A percentile compares a stretch with the other conserved stretches of the same genome.
Evolutionary conservation across 2,329 filamentous ascomycete genomes (phyloP).

Genomic region (Colletotrichum sp.): DNA sequence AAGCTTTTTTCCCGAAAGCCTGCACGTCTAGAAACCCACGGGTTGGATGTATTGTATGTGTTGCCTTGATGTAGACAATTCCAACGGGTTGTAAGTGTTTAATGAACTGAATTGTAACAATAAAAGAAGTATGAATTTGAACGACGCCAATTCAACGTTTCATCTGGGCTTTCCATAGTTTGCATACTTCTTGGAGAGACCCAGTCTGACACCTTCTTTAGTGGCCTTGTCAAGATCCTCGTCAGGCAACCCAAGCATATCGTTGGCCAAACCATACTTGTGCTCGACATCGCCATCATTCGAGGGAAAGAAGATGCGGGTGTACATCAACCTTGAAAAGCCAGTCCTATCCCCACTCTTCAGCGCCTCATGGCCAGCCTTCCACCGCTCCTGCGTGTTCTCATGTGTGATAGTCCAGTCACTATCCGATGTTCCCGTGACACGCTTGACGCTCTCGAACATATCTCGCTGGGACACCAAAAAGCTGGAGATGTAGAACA

Average conservation of each 20-base stretch:
- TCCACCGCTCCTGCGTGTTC: slow-evolving; percentile 49
- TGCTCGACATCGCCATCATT: slow-evolving; percentile 46
- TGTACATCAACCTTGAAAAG: slow-evolving; percentile 58
- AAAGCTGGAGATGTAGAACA: slow-evolving; percentile 62
- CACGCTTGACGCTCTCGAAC: slow-evolving; percentile 64
- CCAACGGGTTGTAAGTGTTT: neutral
- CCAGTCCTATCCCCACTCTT: slow-evolving; percentile 44
- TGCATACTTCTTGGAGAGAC: neutral
- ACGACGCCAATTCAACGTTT: neutral
- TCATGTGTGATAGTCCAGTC: slow-evolving; percentile 67
- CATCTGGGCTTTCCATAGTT: neutral
- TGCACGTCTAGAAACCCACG: neutral
- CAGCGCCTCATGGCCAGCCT: slow-evolving; percentile 50
- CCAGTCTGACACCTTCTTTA: slow-evolving; percentile 49
- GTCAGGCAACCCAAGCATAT: slow-evolving; percentile 58
- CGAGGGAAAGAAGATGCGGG: slow-evolving; percentile 55
- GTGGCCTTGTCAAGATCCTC: slow-evolving; percentile 66
- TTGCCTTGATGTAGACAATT: neutral
- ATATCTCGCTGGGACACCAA: slow-evolving; percentile 67
- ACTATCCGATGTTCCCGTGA: slow-evolving; percentile 58
- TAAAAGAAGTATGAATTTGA: neutral
- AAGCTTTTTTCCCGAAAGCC: neutral
- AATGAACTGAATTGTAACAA: neutral
- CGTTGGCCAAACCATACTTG: slow-evolving; percentile 47
- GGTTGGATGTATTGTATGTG: neutral